Percentiles rank a stretch among this genome's conserved stretches.
phyloP scores from a whole-genome alignment of 2,329 filamentous ascomycete species.

The Diaporthe australafricana region DNA sequence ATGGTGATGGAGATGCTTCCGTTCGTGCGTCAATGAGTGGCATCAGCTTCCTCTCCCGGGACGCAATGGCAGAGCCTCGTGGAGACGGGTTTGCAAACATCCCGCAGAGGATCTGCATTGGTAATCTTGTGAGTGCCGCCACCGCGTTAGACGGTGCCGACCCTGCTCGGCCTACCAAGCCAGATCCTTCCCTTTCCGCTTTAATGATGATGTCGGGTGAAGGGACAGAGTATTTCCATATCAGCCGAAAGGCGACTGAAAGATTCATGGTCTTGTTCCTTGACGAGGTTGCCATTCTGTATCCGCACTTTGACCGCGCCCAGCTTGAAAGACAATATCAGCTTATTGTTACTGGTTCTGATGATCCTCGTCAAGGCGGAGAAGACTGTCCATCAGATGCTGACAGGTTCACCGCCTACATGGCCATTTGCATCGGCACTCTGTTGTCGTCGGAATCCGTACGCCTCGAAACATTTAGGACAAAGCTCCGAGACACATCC shows the following conservation, averaged over 20 bases:
- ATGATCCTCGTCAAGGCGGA: neutral
- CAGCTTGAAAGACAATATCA: neutral
- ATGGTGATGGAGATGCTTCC: neutral
- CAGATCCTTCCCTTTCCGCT: neutral
- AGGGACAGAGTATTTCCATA: neutral
- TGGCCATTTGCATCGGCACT: neutral
- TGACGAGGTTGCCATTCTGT: neutral
- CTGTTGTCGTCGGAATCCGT: neutral
- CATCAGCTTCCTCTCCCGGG: constrained; percentile 8
- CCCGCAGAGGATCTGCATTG: neutral
- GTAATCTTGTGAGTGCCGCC: neutral
- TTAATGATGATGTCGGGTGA: neutral
- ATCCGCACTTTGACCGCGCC: neutral
- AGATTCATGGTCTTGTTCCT: neutral
- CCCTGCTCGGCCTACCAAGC: neutral
- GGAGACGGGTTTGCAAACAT: neutral
- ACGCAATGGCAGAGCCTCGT: constrained; percentile 11
- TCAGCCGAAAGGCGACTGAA: neutral
- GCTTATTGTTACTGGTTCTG: neutral
- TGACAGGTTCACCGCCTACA: neutral
- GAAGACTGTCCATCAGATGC: neutral
- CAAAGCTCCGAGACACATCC: neutral
- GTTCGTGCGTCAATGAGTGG: constrained; percentile 8
- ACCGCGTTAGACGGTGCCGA: neutral
- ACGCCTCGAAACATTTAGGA: neutral